Percentiles rank a stretch among this genome's conserved stretches.
Evolutionary conservation across 225 moss, liverwort and hornwort genomes (phyloP).

Genomic region (Antitrichia curtipendula): DNA sequence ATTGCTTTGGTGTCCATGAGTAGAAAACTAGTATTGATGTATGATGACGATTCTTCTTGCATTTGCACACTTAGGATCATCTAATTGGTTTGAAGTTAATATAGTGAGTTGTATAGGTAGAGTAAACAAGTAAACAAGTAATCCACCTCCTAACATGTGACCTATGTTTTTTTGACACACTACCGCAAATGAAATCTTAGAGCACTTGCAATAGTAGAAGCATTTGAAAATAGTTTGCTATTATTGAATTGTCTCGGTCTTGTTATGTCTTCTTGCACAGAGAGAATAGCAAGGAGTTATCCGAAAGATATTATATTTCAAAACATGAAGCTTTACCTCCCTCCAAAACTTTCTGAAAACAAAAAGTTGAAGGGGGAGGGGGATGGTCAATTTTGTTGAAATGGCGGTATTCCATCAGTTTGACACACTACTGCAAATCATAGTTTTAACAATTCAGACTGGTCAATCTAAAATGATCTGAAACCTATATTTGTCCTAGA

Average conservation of each 20-base stretch:
- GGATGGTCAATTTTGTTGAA: too few relatives aligned
- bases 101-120: not conserved
- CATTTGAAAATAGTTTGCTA: not conserved
- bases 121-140: not conserved
- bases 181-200: too few relatives aligned
- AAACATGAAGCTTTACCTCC: too few relatives aligned
- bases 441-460: too few relatives aligned
- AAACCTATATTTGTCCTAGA: too few relatives aligned
- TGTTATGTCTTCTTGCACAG: not conserved
- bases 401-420: too few relatives aligned
- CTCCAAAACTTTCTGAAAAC: too few relatives aligned
- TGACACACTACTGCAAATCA: too few relatives aligned
- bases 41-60: not conserved
- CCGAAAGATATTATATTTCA: too few relatives aligned
- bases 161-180: not conserved
- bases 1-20: not conserved
- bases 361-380: too few relatives aligned
- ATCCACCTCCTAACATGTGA: not conserved
- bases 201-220: accelerated
- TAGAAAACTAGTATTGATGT: not conserved
- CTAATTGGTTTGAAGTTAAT: not conserved
- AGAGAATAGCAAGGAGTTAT: too few relatives aligned
- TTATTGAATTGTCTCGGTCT: not conserved
- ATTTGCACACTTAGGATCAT: not conserved
- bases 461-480: too few relatives aligned